A percentile compares a stretch with the other conserved stretches of the same genome.
Evolutionary conservation across 2,329 filamentous ascomycete species (phyloP).

Genomic region (Dactylella cylindrospora): DNA sequence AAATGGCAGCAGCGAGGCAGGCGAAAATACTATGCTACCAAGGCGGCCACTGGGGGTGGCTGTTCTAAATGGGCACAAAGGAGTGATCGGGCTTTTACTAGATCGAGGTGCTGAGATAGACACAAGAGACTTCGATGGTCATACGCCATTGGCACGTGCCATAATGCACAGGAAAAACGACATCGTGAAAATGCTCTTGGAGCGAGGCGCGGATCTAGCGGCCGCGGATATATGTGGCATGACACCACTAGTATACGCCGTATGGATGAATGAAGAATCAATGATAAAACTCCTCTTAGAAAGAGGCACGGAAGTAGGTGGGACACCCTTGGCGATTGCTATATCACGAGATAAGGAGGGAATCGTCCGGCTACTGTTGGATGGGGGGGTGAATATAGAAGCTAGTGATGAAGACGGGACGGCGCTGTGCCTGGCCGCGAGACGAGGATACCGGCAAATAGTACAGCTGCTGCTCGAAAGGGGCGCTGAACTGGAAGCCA

Average conservation of each 20-base stretch:
- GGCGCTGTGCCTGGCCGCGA: background rate
- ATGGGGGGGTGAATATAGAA: background rate
- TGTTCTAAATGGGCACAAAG: background rate
- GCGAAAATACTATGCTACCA: background rate
- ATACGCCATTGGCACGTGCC: background rate
- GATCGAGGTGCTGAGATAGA: background rate
- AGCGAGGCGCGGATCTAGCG: background rate
- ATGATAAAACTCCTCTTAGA: background rate
- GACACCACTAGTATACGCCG: background rate
- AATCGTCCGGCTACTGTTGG: background rate
- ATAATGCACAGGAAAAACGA: background rate
- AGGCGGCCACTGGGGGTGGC: background rate
- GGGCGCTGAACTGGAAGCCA: background rate
- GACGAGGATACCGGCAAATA: too few species aligned
- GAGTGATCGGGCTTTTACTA: background rate
- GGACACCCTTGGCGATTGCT: background rate
- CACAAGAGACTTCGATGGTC: background rate
- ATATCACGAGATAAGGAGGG: background rate
- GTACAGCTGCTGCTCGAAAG: background rate
- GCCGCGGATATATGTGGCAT: background rate
- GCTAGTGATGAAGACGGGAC: background rate
- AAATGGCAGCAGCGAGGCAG: background rate
- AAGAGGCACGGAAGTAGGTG: background rate
- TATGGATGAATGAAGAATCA: too few species aligned
- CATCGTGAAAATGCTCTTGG: background rate